Evolutionary conservation across 805 yeast species (phyloP).

Genomic region (Myxozyma lipomycoides): DNA sequence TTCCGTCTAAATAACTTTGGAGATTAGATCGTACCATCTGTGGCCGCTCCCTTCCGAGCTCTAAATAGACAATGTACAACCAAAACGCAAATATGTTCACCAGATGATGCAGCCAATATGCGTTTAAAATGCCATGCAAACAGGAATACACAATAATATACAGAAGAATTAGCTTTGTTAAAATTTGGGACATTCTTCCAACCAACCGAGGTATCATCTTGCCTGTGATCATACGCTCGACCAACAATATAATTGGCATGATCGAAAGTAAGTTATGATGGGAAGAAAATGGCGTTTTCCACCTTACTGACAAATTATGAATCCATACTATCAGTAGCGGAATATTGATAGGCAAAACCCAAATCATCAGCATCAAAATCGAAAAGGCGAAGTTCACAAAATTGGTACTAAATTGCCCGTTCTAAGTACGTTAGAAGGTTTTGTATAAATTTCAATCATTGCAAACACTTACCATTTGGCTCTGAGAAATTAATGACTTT

Average conservation of each 20-base stretch:
- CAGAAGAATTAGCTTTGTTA: conserved; percentile 42
- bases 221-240: conserved; percentile 53
- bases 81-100: conserved; percentile 51
- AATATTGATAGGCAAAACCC: conserved; percentile 73
- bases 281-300: conserved; percentile 82
- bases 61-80: conserved; percentile 25
- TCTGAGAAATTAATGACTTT: conserved; percentile 10
- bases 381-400: conserved; percentile 60
- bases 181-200: conserved; percentile 31
- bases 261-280: conserved; percentile 81
- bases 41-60: conserved; percentile 1
- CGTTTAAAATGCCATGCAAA: conserved; percentile 71
- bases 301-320: conserved; percentile 68
- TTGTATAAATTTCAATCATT: too few relatives aligned
- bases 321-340: conserved; percentile 79
- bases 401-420: conserved; percentile 25
- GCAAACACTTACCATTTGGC: conserved; percentile 8
- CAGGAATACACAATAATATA: conserved; percentile 60
- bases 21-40: background rate
- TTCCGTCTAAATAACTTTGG: background rate
- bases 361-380: conserved; percentile 60
- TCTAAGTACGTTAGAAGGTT: background rate
- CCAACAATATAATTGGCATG: conserved; percentile 62
- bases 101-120: conserved; percentile 81
- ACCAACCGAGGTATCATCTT: conserved; percentile 42